phyloP scores from a whole-genome alignment of 2,329 filamentous ascomycete genomes.

The Colletotrichum sp. region DNA sequence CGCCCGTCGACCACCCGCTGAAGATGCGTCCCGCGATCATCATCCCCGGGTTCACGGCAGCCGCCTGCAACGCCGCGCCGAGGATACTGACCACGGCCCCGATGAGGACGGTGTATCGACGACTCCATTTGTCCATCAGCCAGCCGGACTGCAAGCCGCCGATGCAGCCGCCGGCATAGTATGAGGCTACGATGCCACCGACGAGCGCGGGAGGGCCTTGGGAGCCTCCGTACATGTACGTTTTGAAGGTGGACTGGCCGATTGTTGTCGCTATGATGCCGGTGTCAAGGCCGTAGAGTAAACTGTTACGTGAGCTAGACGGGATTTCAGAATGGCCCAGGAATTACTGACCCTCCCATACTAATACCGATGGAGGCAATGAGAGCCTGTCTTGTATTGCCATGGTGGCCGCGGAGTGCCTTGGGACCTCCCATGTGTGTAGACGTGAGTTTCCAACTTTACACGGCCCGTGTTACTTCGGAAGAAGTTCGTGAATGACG shows the following conservation, averaged over 20 bases:
- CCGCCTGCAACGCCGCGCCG: neutral
- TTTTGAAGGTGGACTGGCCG: neutral
- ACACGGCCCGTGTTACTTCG: neutral
- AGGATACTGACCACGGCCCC: neutral
- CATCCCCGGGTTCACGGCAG: neutral
- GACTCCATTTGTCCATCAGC: neutral
- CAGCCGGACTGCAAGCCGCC: neutral
- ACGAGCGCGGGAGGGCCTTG: neutral
- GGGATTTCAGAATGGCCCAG: neutral
- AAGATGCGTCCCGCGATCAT: neutral
- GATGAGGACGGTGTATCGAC: neutral
- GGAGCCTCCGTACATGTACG: neutral
- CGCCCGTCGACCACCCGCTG: neutral
- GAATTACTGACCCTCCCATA: neutral
- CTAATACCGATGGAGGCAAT: neutral
- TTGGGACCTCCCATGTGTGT: neutral
- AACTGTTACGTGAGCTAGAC: neutral
- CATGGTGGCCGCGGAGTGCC: neutral
- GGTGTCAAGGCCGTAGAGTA: neutral
- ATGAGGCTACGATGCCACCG: neutral
- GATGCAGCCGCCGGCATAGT: neutral
- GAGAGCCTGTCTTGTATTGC: neutral
- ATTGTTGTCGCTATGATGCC: neutral
- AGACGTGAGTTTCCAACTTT: neutral
- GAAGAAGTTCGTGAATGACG: neutral